Evolutionary conservation across 2,329 filamentous ascomycete species (phyloP), one percentile per base, ranked within the genome.

Genomic region (Fusarium pseudonygamai): DNA sequence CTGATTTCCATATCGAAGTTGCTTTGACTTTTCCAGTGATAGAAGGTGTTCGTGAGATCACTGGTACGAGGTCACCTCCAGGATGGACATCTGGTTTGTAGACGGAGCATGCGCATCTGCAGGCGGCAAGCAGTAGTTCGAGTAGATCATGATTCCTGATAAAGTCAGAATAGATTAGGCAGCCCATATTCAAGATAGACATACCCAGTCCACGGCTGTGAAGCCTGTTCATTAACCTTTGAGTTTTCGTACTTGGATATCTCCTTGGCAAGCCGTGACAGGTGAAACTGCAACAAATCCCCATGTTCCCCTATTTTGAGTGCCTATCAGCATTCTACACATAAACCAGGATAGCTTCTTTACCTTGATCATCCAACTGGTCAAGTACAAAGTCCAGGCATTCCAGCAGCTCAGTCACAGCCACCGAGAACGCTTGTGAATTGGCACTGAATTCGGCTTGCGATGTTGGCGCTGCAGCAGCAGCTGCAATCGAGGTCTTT

Each of bases 331-430:
- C 4, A 24, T 11, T 1, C 7, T 30, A 4, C 4, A 9, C 1
- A 14, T n/a, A 26, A 6, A 3, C n/a, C 26, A 40, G 20, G 3
- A n/a, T 6, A 24, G 11, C 3, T 7, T 26, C 0, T 26, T 22
- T 13, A 76, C 75, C 74, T 50, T 77, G 69, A 7, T 71, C 69
- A 42, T 75, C 64, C 3, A 74, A 8, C 28, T 74, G 62, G 16
- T 77, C 75, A 28, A 78, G 70, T 1, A 78, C 68, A 55, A 78
- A 78, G 5, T 76, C 76, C 3, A 78, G 56, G 8, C 70, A 63
- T 42, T 77, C 67, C 0, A 69, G 36, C 26, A 77, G 43, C 55
- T 77, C 75, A 7, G 71, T 74, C 15, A 74, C 64, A 12, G 74
- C 75, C 6, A 72, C 71, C 4, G 71, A 66, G 26, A 68, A 73